phyloP scores from a whole-genome alignment of 1,139 yeast genomes.

The Yamadazyma pseudoaaseri region DNA sequence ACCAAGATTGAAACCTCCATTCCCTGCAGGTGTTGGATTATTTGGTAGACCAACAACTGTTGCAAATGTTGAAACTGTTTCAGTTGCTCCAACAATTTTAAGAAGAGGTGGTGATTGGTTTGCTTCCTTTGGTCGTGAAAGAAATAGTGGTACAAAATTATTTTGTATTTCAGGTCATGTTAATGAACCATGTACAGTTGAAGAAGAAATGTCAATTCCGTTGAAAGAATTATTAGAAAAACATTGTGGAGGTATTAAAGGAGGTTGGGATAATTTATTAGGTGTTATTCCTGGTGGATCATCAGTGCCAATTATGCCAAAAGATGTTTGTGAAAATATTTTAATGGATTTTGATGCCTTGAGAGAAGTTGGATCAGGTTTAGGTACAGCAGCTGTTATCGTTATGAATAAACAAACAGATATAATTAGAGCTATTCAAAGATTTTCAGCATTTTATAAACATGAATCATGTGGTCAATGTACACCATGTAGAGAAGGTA shows the following conservation, averaged over 20 bases:
- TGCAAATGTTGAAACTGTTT: constrained; percentile 84
- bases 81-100: constrained; percentile 84
- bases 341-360: constrained; percentile 86
- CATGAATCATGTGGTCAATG: constrained; percentile 95
- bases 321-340: constrained; percentile 61
- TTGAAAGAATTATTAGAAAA: constrained; percentile 75
- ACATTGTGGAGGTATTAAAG: constrained; percentile 87
- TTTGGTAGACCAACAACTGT: constrained; percentile 90
- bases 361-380: constrained; percentile 80
- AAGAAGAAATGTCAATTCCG: constrained; percentile 90
- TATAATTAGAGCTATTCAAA: constrained; percentile 78
- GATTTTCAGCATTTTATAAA: constrained; percentile 78
- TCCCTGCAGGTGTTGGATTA: constrained; percentile 90
- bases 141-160: constrained; percentile 78
- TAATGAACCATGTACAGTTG: constrained; percentile 88
- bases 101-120: constrained; percentile 91
- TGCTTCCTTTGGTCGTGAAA: constrained; percentile 76
- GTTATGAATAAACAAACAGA: constrained; percentile 87
- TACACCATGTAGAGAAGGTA: constrained; percentile 94
- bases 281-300: constrained; percentile 90
- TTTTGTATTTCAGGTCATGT: constrained; percentile 88
- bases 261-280: constrained; percentile 87
- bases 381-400: constrained; percentile 90
- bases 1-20: constrained; percentile 90
- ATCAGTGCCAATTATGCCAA: constrained; percentile 78